phyloP scores from a whole-genome alignment of 108 stramenopile genomes.

The Chaetoceros tenuissimus region DNA sequence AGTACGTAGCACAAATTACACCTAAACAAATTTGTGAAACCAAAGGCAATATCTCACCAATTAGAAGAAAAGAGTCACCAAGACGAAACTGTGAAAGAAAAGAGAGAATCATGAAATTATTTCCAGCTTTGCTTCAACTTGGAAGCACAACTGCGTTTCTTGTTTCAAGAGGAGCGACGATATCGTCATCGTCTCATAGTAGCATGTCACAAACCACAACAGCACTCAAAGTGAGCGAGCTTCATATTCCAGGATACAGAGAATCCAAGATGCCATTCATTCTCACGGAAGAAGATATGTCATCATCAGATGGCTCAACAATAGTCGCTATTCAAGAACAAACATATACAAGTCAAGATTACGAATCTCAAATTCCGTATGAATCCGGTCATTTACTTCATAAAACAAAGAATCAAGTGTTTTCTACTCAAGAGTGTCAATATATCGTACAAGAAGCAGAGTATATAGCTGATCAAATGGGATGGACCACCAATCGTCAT shows the following conservation, averaged over 20 bases:
- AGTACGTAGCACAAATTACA: too few relatives aligned
- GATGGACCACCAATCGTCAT: conserved; percentile 67
- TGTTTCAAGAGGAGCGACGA: too few relatives aligned
- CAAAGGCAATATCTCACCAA: too few relatives aligned
- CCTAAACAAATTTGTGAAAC: too few relatives aligned
- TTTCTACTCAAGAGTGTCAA: conserved; percentile 32
- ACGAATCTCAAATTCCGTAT: conserved; percentile 19
- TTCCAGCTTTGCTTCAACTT: too few relatives aligned
- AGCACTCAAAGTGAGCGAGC: conserved; percentile 28
- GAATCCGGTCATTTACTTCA: conserved; percentile 31
- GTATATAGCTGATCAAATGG: conserved; percentile 20
- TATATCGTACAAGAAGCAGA: conserved; percentile 41
- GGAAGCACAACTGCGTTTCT: too few relatives aligned
- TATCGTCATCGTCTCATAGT: too few relatives aligned
- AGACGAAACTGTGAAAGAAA: too few relatives aligned
- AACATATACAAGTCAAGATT: conserved; percentile 12
- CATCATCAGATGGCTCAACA: not conserved
- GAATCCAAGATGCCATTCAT: conserved; percentile 38
- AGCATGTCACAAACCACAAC: too few relatives aligned
- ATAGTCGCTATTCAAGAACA: conserved; percentile 6
- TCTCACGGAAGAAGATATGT: conserved; percentile 8
- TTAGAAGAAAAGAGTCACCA: too few relatives aligned
- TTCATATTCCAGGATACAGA: conserved; percentile 41
- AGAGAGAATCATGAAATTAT: too few relatives aligned
- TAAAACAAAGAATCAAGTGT: conserved; percentile 22